Evolutionary conservation across 331 rosid species (phyloP), one percentile per base, ranked within the genome.

Genomic region (Quercus tomentella): DNA sequence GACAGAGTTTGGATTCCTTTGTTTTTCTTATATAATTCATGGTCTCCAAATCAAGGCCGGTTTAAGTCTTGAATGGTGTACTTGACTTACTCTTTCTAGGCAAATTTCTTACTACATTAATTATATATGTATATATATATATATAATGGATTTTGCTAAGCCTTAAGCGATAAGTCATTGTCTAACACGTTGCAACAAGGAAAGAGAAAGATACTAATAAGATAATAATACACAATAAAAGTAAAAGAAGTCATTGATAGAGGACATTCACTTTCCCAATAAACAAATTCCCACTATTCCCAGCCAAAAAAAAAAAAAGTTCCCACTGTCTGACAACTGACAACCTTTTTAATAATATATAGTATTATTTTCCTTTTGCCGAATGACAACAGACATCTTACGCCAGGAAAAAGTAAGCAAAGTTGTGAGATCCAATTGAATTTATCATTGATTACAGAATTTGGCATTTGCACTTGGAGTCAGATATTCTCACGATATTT

Each of bases 281-380:
- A 65, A 83, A 51, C 22, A 35, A 67, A 67, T 18, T 3, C 30
- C 41, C 54, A 49, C 18, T 12, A 14, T 49, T 49, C 54, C 54
- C 18, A 49, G 54, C 17, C 5, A 37, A 37, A 37, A 45, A 11
- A 45, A 49, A 11, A 45, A 45, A 49, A 65, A 0, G 31, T 2
- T 7, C 56, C 72, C 72, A 77, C 79, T 73, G 82, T 28, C 76
- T 79, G 81, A 83, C 75, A 51, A 75, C 37, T 83, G 77, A 75
- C 77, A 56, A 56, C 77, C 54, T 12, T 49, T 49, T 49, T 10
- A 11, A 49, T 49, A 49, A 49, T 49, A 49, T 49, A 49, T 49
- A 49, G 0, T 49, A 12, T 49, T 9, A 9, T 7, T 14, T 31
- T 18, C 0, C 37, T 33, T 28, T 33, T 7, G 72, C 72, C 26